A percentile compares a stretch with the other conserved stretches of the same genome.
Conservation (phyloP, 805 yeast species). For the Candida arabinofermentans region DNA sequence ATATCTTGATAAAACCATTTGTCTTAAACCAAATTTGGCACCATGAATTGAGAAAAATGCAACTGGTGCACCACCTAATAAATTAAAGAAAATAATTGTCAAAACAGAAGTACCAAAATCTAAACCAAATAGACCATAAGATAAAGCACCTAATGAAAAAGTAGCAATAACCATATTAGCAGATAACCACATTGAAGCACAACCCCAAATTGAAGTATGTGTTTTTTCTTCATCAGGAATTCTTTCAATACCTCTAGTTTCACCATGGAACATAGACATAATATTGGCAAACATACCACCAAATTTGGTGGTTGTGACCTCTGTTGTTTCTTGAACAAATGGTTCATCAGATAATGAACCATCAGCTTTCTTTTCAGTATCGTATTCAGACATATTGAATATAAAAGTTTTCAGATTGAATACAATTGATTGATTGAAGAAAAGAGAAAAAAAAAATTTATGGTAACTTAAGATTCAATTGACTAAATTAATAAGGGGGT, state of each 20-base stretch:
- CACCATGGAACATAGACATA: constrained; percentile 38
- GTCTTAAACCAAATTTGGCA: constrained; percentile 80
- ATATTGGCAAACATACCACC: constrained; percentile 19
- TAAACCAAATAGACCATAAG: constrained; percentile 56
- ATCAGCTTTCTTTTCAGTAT: constrained; percentile 26
- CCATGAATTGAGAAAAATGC: constrained; percentile 84
- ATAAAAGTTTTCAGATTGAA: background rate
- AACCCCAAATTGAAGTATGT: constrained; percentile 59
- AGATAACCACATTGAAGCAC: constrained; percentile 88
- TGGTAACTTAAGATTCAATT: no score
- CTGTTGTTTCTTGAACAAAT: constrained; percentile 21
- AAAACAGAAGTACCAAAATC: constrained; percentile 71
- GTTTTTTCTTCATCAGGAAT: constrained; percentile 76
- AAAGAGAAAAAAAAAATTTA: no score
- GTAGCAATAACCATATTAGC: constrained; percentile 88
- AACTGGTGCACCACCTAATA: constrained; percentile 72
- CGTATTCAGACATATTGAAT: constrained; percentile 9
- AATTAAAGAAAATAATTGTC: constrained; percentile 65
- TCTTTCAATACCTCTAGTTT: constrained; percentile 75
- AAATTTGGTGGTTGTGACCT: constrained; percentile 11
- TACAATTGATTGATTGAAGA: no score
- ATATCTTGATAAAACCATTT: constrained; percentile 76
- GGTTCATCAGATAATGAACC: constrained; percentile 22
- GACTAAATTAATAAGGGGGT: no score
- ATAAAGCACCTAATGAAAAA: constrained; percentile 70